Base-by-base conservation (phyloP, 768 basidiomycete species). In the Tulasnella sp. region DNA sequence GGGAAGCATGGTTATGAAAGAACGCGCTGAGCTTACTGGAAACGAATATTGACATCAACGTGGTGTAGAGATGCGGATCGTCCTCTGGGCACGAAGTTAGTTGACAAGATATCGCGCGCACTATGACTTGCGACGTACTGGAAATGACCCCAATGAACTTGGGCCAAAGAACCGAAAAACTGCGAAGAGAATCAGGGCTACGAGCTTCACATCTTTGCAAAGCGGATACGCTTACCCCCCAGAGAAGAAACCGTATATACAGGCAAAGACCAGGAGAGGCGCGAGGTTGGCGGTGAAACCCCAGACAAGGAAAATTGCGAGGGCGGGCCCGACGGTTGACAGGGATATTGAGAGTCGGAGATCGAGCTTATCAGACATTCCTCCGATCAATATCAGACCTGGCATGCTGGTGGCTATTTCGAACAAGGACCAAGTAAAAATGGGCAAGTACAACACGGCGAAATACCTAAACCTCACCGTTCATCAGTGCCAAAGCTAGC, bases 1-100 rank as follows among this genome's bases (percentile, higher is more conserved):
- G 18, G 62, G 14, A 73, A 38, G 42, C 73, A 71, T 91, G 81
- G 96, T 94, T 19, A 0, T 12, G 21, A n/a, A 40, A 62, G 10
- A 77, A 62, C 31, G 21, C 36, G n/a, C 21, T 2, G 6, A 34
- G 42, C 78, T 44, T 56, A 79, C 78, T 79, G n/a, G 78, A 44
- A 34, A 79, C 27, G 39, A 79, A 79, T 12, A 79, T 36, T 6
- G 71, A 79, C 71, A 79, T 79, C 78, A 79, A 79, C 19, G 78
- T 79, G 46, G 42, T 79, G 71, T 79, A 79, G 24, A 79, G 73
- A 24, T 74, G 78, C 21, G 71, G 78, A n/a, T 79, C 78, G n/a
- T 79, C 78, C 78, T 74, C 78, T 79, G 36, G 1, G 19, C 58
- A 14, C 42, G 39, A 62, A 40, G 56, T 39, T 34, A 68, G 27